A percentile compares a stretch with the other conserved stretches of the same genome.
These are phyloP conservation scores for Porcisia hertigi DNA, from an alignment of 208 protist species.

Conservation along the genomic window DNA sequence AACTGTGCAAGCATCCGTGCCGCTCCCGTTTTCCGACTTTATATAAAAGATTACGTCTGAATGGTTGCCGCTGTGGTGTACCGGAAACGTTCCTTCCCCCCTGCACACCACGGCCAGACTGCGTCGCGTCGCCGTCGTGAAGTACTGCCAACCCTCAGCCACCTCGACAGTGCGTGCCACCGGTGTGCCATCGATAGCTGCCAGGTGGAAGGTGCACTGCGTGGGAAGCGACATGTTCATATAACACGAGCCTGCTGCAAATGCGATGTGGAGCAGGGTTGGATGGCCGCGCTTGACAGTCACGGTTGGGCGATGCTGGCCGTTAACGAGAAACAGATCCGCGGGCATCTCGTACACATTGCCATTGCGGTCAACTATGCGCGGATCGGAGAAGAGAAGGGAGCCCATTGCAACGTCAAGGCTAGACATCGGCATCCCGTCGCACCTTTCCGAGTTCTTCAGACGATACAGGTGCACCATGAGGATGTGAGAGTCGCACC, in stretches of 20 bases:
- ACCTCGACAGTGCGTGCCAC: constrained; percentile 46
- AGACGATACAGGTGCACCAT: constrained; percentile 84
- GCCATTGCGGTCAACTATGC: constrained; percentile 44
- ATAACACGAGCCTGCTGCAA: constrained; percentile 77
- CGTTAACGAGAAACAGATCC: constrained; percentile 89
- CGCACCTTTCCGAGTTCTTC: constrained; percentile 42
- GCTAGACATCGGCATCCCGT: constrained; percentile 50
- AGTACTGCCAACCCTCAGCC: constrained; percentile 63
- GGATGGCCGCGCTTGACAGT: constrained; percentile 33
- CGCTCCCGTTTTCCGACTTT: constrained; percentile 15
- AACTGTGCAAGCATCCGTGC: neutral
- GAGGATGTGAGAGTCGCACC: constrained; percentile 43
- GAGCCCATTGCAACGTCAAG: constrained; percentile 55
- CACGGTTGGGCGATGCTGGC: constrained; percentile 74
- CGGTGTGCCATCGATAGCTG: constrained; percentile 74
- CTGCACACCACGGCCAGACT: constrained; percentile 58
- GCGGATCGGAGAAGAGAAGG: constrained; percentile 51
- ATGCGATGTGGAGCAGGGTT: constrained; percentile 67
- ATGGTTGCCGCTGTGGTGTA: constrained; percentile 35
- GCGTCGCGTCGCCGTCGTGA: constrained; percentile 77
- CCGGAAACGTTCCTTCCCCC: constrained; percentile 41
- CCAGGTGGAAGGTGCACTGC: constrained; percentile 60
- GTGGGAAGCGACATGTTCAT: constrained; percentile 71
- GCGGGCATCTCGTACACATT: constrained; percentile 38
- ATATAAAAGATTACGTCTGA: constrained; percentile 65